Evolutionary conservation across 2,329 filamentous ascomycete species (phyloP), one percentile per base, ranked within the genome.

Genomic region (Emydomyces testavorans): DNA sequence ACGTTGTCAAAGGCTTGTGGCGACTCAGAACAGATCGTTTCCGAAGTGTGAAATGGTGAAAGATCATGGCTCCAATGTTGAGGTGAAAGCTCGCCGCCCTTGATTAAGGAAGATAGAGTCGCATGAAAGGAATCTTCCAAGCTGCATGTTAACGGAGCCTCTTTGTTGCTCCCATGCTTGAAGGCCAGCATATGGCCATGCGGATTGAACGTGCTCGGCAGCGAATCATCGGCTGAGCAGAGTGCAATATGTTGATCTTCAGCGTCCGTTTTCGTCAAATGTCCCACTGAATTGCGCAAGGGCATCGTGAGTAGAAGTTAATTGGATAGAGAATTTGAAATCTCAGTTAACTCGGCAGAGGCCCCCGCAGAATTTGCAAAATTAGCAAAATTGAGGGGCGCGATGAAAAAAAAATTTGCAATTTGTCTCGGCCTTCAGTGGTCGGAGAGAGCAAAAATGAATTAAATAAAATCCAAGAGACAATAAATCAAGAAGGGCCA

Each of bases 201-300:
- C 61, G 79, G 73, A 58, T 79, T 76, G 68, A 82, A 80, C 63
- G 81, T 70, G 61, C 76, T 74, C 64, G 75, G 74, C 63, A 72
- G 73, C 51, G 76, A 69, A 60, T 79, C 76, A 52, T 72, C 66
- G 43, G 65, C 65, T 62, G 60, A 58, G 58, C 60, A 56, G 55
- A 62, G 47, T 24, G 35, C 43, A 50, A 57, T 41, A 26, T 50
- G 40, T 35, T 46, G 49, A 46, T 46, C 49, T 54, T 52, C 50
- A 50, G 50, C 39, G 49, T 50, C 51, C 51, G 53, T 50, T 54
- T 53, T 48, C 51, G 52, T 53, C 51, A 40, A 39, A 20, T 41
- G 37, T 46, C 32, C 47, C 28, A 40, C 43, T 28, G 37, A 29
- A 47, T 39, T 48, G 45, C 32, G 34, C 34, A 46, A 38, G 49